Conservation (phyloP, 371 early-diverging fungal genomes). For the Blastocladiella emersonii region DNA sequence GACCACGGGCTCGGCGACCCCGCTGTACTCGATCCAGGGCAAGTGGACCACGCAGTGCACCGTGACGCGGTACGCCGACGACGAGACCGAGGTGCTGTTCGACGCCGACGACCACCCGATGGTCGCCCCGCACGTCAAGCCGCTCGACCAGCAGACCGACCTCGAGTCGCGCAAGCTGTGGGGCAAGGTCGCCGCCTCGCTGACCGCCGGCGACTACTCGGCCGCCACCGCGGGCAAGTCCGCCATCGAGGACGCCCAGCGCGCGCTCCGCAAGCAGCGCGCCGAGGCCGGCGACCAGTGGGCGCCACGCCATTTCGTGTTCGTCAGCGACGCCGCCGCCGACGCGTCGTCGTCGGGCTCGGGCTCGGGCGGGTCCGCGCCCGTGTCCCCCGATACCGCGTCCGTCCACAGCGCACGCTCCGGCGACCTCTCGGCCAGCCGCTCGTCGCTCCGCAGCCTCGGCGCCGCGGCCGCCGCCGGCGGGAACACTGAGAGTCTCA, state of each 20-base stretch:
- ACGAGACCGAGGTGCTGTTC: slow-evolving; percentile 33
- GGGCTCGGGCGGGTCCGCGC: background rate
- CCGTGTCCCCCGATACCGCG: background rate
- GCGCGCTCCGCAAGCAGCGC: slow-evolving; percentile 50
- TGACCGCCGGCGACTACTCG: slow-evolving; percentile 45
- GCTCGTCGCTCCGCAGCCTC: background rate
- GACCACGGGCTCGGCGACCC: background rate
- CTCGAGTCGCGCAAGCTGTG: slow-evolving; percentile 61
- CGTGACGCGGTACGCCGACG: slow-evolving; percentile 32
- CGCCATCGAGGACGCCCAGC: slow-evolving; percentile 55
- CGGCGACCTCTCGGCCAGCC: too few relatives aligned
- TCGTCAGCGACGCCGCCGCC: slow-evolving; percentile 24
- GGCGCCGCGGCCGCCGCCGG: background rate
- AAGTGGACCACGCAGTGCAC: slow-evolving; percentile 51
- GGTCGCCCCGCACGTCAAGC: slow-evolving; percentile 27
- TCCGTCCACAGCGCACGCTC: too few relatives aligned
- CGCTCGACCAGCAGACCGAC: slow-evolving; percentile 39
- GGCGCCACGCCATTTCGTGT: slow-evolving; percentile 34
- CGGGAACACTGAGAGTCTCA: background rate
- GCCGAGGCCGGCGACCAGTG: slow-evolving; percentile 39
- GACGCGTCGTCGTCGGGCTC: background rate
- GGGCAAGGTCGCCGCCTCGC: slow-evolving; percentile 51
- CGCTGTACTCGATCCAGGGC: slow-evolving; percentile 43
- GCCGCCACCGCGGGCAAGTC: slow-evolving; percentile 55
- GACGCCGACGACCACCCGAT: slow-evolving; percentile 36